Conservation (phyloP, 768 basidiomycete species). For the Mycena pura region DNA sequence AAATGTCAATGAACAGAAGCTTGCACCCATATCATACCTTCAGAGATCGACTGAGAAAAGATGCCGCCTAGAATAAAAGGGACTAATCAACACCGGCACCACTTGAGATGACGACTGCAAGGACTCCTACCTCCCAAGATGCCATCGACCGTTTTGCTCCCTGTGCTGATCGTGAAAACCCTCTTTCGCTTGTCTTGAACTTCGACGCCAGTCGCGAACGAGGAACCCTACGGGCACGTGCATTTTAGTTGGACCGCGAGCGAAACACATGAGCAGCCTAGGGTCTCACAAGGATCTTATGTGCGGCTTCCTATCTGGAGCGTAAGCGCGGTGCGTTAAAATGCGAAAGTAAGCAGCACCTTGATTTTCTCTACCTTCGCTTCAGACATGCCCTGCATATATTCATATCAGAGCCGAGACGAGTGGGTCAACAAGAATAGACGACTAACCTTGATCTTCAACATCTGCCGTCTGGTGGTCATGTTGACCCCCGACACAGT, state of each 20-base stretch:
- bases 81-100: background rate
- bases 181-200: conserved; percentile 85
- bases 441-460: conserved; percentile 85
- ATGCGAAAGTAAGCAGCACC: conserved; percentile 41
- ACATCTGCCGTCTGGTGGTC: conserved; percentile 87
- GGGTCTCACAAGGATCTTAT: conserved; percentile 75
- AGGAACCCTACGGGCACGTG: conserved; percentile 80
- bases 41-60: conserved; percentile 92
- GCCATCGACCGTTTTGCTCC: conserved; percentile 88
- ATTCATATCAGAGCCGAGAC: conserved; percentile 8
- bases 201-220: conserved; percentile 91
- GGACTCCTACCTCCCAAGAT: conserved; percentile 78
- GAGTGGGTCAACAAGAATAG: conserved; percentile 16
- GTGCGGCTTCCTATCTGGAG: conserved; percentile 80
- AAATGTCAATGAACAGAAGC: background rate
- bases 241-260: background rate
- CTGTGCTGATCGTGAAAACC: conserved; percentile 87
- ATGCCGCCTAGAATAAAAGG: conserved; percentile 68
- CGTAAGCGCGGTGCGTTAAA: background rate
- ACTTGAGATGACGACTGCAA: background rate
- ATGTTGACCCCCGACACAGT: conserved; percentile 89
- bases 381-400: conserved; percentile 85
- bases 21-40: conserved; percentile 55
- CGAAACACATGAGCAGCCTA: background rate
- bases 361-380: conserved; percentile 99